Percentiles rank a stretch among this genome's conserved stretches.
Conservation (phyloP, 257 asterid species). For the Nicotiana noctiflora region DNA sequence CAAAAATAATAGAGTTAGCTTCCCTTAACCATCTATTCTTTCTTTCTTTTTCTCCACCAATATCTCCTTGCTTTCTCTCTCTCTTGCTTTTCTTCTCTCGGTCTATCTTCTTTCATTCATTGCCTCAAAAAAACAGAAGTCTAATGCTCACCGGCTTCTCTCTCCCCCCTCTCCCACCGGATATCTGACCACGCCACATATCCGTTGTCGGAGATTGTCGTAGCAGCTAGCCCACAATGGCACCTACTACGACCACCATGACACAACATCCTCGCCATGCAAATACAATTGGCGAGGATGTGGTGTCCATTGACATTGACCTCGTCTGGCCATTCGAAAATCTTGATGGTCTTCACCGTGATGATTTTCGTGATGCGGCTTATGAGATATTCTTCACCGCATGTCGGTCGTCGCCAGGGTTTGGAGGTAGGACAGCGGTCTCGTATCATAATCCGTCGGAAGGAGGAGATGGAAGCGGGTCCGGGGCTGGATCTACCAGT, state of each 20-base stretch:
- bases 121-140: background rate
- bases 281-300: conserved; percentile 6
- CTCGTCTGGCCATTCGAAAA: conserved; percentile 42
- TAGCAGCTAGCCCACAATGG: background rate
- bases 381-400: conserved; percentile 94
- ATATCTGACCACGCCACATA: conserved; percentile 18
- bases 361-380: conserved; percentile 69
- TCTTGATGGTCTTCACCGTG: conserved; percentile 50
- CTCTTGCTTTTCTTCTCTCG: conserved; percentile 9
- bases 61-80: conserved; percentile 11
- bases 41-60: conserved; percentile 24
- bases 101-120: conserved; percentile 17
- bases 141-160: conserved; percentile 38
- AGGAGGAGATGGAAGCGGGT: conserved; percentile 44
- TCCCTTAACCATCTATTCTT: conserved; percentile 8
- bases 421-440: conserved; percentile 48
- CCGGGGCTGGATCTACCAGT: conserved; percentile 29
- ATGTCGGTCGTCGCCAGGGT: conserved; percentile 91
- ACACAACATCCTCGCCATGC: conserved; percentile 16
- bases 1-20: background rate
- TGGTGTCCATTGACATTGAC: background rate
- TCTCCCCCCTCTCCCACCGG: conserved; percentile 33
- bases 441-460: conserved; percentile 42
- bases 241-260: conserved; percentile 11
- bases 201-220: background rate